These are phyloP conservation scores for Xerocomus alliaceus DNA, from an alignment of 1,284 basidiomycete species.

Conservation along the genomic window DNA sequence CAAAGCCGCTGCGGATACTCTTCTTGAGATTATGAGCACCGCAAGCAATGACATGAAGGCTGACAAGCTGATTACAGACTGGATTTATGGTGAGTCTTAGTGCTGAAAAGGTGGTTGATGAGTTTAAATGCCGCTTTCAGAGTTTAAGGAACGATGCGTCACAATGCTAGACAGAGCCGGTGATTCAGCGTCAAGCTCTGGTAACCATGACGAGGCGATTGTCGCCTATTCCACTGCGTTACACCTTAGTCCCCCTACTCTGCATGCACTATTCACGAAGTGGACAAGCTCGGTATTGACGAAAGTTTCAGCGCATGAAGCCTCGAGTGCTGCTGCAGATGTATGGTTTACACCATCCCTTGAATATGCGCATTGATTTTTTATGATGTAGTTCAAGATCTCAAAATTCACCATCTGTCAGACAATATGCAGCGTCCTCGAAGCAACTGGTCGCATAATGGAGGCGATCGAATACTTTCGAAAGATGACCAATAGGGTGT, in stretches of 20 bases:
- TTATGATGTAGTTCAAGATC: neutral
- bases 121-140: neutral
- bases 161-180: neutral
- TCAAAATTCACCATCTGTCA: neutral
- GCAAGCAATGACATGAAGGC: neutral
- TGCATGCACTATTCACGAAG: slow-evolving; percentile 7
- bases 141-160: neutral
- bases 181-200: neutral
- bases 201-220: slow-evolving; percentile 9
- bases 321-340: neutral
- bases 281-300: slow-evolving; percentile 1
- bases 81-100: neutral
- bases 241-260: neutral
- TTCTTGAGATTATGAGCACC: neutral
- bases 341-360: neutral
- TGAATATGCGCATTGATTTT: neutral
- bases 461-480: neutral
- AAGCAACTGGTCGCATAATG: neutral
- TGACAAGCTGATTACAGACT: neutral
- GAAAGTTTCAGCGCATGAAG: neutral
- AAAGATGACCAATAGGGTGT: neutral
- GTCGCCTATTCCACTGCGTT: slow-evolving; percentile 7
- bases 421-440: neutral
- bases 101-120: too few relatives aligned
- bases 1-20: neutral